Evolutionary conservation across 2,329 filamentous ascomycete genomes (phyloP), one percentile per base, ranked within the genome.

Genomic region (Ophiostoma tasmaniense): DNA sequence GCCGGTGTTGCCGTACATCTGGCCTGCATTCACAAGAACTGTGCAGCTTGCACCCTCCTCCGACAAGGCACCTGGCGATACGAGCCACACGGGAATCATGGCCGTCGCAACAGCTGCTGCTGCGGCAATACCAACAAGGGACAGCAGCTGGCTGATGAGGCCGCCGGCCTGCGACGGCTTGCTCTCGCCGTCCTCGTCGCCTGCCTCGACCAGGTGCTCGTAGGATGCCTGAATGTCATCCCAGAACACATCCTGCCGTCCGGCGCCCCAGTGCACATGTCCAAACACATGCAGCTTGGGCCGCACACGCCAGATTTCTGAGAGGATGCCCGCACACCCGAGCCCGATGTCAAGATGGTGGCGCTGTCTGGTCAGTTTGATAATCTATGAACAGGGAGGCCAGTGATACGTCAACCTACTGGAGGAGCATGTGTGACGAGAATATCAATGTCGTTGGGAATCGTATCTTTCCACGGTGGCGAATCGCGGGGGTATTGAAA

Each of bases 401-500:
- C 17, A 6, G 6, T 45, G 42, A 20, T 17, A 45, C 7, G 17
- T 33, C 17, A 35, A 73, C 79, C 72, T 79, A 85, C 84, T 1
- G 92, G 91, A 35, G 93, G 93, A 0, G 87, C 88, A 75, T 96
- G 93, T 0, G 93, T 96, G 64, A 96, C 79, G 17, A 97, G 82
- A 67, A 96, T 85, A 73, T 96, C 92, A 0, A 88, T 89, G 73
- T 90, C 86, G 0, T 81, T 78, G 0, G 92, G 92, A 5, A 96
- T 81, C 25, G 85, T 89, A 71, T 85, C 85, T 2, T 84, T 82
- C 91, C 92, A 97, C 0, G 90, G 89, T 74, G 92, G 86, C 25
- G 82, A 78, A 1, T 82, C 81, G 33, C 85, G 79, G 6, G 83
- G 80, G 75, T 96, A 95, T 76, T 94, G 91, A 74, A 95, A 96